Base-by-base conservation (phyloP, 805 yeast species). In the Candida suzukii region DNA sequence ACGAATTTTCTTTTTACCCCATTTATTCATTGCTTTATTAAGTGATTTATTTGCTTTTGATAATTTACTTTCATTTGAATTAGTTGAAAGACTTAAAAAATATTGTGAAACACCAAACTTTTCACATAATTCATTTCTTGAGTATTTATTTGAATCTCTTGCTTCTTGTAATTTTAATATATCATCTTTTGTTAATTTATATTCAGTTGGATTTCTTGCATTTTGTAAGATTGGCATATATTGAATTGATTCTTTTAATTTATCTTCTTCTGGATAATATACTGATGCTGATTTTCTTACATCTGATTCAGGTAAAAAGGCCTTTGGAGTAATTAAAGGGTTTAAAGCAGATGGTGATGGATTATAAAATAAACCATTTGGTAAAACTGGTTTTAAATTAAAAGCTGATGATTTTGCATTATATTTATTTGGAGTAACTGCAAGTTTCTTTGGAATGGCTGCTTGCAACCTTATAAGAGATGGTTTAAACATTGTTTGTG, bases 321-420 rank as follows among this genome's bases (percentile, higher is more conserved):
- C 59, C 42, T 54, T 57, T 25, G 68, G 68, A 3, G 67, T 64
- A 13, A 56, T 45, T 38, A 52, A 51, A 8, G 65, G 61, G 21
- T 53, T 52, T 31, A 52, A 46, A 5, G 61, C 49, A 1, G 67
- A 56, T 28, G 67, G 68, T 13, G 68, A 56, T 27, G 68, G 68
- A 39, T 61, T 64, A 41, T 49, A 59, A 41, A 49, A 60, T 10
- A 63, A 38, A 2, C 68, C 68, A 12, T 52, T 46, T 13, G 67
- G 67, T 24, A 62, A 45, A 11, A 41, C 41, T 21, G 65, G 66
- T 39, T 53, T 61, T 24, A 62, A 33, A 40, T 64, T 64, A 51
- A 61, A 64, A 8, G 61, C 68, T 17, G 66, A 60, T 2, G 66
- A 60, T 45, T 57, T 63, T 6, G 59, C 34, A 40, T 62, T 63